These are phyloP conservation scores for Kodamaea laetipori DNA, from an alignment of 805 yeast species.

Conservation along the genomic window DNA sequence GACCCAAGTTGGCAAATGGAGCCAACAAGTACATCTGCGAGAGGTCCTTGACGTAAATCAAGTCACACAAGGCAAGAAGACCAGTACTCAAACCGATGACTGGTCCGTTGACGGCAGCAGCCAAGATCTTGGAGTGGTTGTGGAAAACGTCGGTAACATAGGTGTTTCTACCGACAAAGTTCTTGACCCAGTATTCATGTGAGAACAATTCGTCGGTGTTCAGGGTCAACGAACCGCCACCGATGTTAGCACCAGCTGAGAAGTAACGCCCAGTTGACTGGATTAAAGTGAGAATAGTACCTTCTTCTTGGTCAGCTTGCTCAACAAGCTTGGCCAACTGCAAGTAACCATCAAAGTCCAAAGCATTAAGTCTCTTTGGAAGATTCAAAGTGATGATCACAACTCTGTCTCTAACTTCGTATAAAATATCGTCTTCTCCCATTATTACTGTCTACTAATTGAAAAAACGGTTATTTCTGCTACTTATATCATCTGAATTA, in stretches of 20 bases:
- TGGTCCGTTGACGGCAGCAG: conserved; percentile 82
- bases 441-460: conserved; percentile 3
- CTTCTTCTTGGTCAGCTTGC: conserved; percentile 61
- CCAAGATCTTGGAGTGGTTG: conserved; percentile 69
- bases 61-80: conserved; percentile 71
- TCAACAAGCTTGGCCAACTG: conserved; percentile 59
- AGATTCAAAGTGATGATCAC: conserved; percentile 67
- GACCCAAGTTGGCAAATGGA: conserved; percentile 82
- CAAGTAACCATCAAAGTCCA: conserved; percentile 64
- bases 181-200: conserved; percentile 51
- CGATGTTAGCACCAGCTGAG: conserved; percentile 83
- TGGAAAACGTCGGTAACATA: conserved; percentile 67
- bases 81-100: conserved; percentile 80
- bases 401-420: conserved; percentile 48
- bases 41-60: conserved; percentile 66
- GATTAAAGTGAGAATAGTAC: conserved; percentile 64
- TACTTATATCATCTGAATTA: background rate
- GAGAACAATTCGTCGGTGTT: conserved; percentile 35
- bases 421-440: conserved; percentile 33
- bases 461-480: background rate
- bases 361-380: conserved; percentile 65
- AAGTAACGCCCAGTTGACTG: conserved; percentile 75
- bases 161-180: conserved; percentile 70
- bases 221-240: conserved; percentile 34
- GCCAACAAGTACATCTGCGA: conserved; percentile 59